Conservation (phyloP, 179 eudicot genomes). For the Actinidia arguta region DNA sequence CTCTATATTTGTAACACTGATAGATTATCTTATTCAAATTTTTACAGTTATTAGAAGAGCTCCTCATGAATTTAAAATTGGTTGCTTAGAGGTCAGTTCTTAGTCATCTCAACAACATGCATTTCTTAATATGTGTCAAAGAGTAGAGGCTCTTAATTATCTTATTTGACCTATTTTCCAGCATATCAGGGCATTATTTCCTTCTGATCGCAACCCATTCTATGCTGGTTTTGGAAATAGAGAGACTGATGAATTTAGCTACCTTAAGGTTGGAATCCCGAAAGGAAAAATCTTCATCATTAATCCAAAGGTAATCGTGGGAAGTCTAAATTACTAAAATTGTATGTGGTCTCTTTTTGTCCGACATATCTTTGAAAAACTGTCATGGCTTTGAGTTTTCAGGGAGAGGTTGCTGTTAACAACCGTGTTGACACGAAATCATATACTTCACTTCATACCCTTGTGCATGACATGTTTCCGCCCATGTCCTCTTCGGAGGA, state of each 20-base stretch:
- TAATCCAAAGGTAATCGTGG: slow-evolving; percentile 77
- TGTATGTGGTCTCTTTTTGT: not conserved
- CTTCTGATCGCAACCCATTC: slow-evolving; percentile 80
- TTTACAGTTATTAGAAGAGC: slow-evolving; percentile 96
- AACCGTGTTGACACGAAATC: slow-evolving; percentile 80
- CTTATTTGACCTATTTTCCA: slow-evolving; percentile 34
- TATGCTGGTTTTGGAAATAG: slow-evolving; percentile 99
- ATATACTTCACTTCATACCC: slow-evolving; percentile 78
- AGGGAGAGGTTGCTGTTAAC: slow-evolving; percentile 90
- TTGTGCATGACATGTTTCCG: slow-evolving; percentile 92
- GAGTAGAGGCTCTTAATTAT: not conserved
- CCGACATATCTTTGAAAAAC: not conserved
- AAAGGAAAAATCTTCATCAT: slow-evolving; percentile 90
- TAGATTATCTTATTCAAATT: not conserved
- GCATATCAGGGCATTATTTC: slow-evolving; percentile 91
- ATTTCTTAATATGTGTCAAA: not conserved
- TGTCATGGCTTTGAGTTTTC: slow-evolving; percentile 25
- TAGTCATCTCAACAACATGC: not conserved
- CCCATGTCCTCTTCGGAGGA: slow-evolving; percentile 60
- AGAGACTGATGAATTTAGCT: slow-evolving; percentile 97
- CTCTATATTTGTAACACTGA: not conserved
- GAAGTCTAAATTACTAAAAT: not conserved
- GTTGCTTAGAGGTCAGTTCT: slow-evolving; percentile 89
- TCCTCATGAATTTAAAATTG: slow-evolving; percentile 97
- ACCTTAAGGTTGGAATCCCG: slow-evolving; percentile 91